Base-by-base conservation (phyloP, 768 basidiomycete genomes). In the Amanita fuliginea region DNA sequence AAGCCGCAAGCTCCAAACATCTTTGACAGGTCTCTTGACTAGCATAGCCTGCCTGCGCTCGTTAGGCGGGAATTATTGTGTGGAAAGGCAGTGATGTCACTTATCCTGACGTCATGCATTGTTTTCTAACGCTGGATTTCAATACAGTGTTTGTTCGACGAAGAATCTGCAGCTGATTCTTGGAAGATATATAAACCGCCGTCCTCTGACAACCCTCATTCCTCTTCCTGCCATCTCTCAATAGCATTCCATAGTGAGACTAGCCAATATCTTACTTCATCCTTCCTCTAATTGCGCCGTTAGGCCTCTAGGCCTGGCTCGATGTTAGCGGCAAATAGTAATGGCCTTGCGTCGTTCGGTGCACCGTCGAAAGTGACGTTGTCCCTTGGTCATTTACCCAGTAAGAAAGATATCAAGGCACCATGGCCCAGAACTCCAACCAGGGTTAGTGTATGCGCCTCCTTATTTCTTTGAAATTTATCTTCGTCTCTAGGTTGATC, bases 391-490 rank as follows among this genome's bases (percentile, higher is more conserved):
- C 82, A 87, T 62, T 67, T 87, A 24, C 86, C 85, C 0, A 76
- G 75, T 55, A 85, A 85, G 65, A 82, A 77, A 58, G 71, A 82
- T 47, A 81, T 86, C 57, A 80, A 78, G 55, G 77, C 81, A 0
- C 73, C 78, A 13, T 86, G 81, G 77, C 85, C 85, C 2, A 72
- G 83, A 18, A 84, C 85, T 0, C 85, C 85, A 2, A 85, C 83
- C 9, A 72, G 81, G 57, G 83, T 80, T 42, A 43, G 63, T 66
- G 53, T 56, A 51, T 61, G 30, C 49, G 42, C 48, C 21, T 49
- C 18, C 52, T 40, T 10, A 22, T 39, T 3, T 28, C 19, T 34
- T 16, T 22, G 37, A 37, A 34, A 47, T 40, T 53, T 41, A 43
- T 33, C 35, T 32, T 45, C 22, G 19, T 40, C 7, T 39, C 16